Evolutionary conservation across 495 filamentous ascomycete genomes (phyloP), one percentile per base, ranked within the genome.

Genomic region (Xylaria cubensis): DNA sequence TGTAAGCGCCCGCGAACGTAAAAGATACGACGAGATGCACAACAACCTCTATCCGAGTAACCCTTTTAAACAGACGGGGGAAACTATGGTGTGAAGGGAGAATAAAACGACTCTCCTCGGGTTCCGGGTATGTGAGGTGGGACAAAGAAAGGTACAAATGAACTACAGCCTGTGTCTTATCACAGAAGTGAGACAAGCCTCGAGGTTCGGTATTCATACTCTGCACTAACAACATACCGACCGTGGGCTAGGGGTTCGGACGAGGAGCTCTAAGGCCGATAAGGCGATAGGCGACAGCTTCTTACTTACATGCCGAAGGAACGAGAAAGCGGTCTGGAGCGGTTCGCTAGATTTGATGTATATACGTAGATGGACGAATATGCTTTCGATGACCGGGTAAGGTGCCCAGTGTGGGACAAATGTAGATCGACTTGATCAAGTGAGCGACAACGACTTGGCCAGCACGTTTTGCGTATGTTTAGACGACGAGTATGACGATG

Each of bases 1-100:
- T 74, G 77, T 79, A 79, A 74, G 71, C 66, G 70, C 69, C 77
- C 74, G 70, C 67, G 59, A 32, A 68, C 34, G 46, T 70, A 55
- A 71, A 72, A 59, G 68, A 56, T 73, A 74, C 32, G 17, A n/a
- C 10, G 50, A 46, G 50, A 66, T 9, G 42, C 29, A 50, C 53
- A 50, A 58, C 9, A 48, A 12, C 3, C 51, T 36, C 61, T 46
- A 41, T 10, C 41, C 7, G 42, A 56, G 36, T 6, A 41, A 29
- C 36, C 2, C 19, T 64, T 17, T 29, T 15, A 58, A 34, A 59
- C 15, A 5, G 19, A 21, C 56, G 29, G 46, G n/a, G 46, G 48
- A 15, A 59, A 56, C 13, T 21, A 32, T 64, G 48, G 32, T 64
- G 42, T 10, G 19, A 64, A 64, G 15, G 4, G 41, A 64, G 46